These are phyloP conservation scores for Fonsecaea multimorphosa DNA, from an alignment of 2,329 filamentous ascomycete species.

Conservation along the genomic window DNA sequence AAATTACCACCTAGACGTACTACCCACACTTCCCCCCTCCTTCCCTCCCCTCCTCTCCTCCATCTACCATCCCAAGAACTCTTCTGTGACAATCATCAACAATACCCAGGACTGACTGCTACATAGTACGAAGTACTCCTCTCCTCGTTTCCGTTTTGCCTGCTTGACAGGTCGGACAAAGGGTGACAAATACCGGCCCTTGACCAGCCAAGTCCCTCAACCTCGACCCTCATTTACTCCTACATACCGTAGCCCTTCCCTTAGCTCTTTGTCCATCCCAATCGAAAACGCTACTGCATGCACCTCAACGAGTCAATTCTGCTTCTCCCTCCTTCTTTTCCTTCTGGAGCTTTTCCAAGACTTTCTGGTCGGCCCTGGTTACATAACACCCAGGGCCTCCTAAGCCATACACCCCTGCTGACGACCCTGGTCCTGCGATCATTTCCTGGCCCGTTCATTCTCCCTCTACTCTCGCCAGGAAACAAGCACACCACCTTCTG, in stretches of 20 bases:
- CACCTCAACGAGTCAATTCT: slow-evolving; percentile 1
- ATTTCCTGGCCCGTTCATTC: not conserved
- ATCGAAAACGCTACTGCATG: slow-evolving; percentile 9
- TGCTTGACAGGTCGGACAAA: not conserved
- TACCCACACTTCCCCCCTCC: not conserved
- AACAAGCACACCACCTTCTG: slow-evolving; percentile 11
- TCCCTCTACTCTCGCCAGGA: not conserved
- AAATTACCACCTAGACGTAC: not conserved
- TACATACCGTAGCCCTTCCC: not conserved
- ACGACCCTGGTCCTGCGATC: not conserved
- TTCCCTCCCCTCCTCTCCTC: not conserved
- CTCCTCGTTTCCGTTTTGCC: not conserved
- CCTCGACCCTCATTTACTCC: not conserved
- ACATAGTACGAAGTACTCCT: not conserved
- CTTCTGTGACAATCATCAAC: not conserved
- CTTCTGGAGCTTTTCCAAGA: slow-evolving; percentile 19
- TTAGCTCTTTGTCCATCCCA: slow-evolving; percentile 3
- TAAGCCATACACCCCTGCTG: not conserved
- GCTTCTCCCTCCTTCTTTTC: slow-evolving; percentile 15
- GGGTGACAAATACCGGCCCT: not conserved
- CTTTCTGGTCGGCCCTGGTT: slow-evolving; percentile 1
- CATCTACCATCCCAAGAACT: not conserved
- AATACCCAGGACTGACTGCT: not conserved
- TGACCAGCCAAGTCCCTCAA: not conserved
- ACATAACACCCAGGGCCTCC: not conserved